These are phyloP conservation scores for Tylopilus sp. DNA, from an alignment of 768 basidiomycete genomes.

Conservation along the genomic window DNA sequence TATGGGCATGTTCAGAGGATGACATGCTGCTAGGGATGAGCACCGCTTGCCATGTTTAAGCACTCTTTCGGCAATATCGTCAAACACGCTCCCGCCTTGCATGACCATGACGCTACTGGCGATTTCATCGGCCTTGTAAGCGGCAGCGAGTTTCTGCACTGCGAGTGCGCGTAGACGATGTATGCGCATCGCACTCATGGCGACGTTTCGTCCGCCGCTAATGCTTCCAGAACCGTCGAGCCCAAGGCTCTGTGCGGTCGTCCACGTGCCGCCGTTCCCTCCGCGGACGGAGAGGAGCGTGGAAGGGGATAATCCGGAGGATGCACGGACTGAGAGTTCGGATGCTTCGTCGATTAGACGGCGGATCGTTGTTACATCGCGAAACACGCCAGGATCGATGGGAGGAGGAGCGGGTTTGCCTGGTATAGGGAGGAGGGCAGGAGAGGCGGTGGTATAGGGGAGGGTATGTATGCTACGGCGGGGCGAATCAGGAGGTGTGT, in stretches of 20 bases:
- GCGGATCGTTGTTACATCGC: slow-evolving; percentile 69
- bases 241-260: slow-evolving; percentile 58
- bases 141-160: slow-evolving; percentile 82
- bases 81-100: slow-evolving; percentile 91
- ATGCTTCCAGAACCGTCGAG: slow-evolving; percentile 54
- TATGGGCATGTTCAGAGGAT: slow-evolving; percentile 24
- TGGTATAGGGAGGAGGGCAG: slow-evolving; percentile 52
- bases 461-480: slow-evolving; percentile 33
- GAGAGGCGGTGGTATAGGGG: slow-evolving; percentile 33
- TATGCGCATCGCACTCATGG: slow-evolving; percentile 83
- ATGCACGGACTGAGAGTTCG: slow-evolving; percentile 82
- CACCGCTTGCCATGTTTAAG: slow-evolving; percentile 58
- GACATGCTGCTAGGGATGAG: background rate
- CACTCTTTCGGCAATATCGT: slow-evolving; percentile 87
- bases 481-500: slow-evolving; percentile 47
- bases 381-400: slow-evolving; percentile 86
- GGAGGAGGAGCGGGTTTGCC: slow-evolving; percentile 78
- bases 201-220: slow-evolving; percentile 64
- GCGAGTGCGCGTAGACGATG: slow-evolving; percentile 78
- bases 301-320: slow-evolving; percentile 76
- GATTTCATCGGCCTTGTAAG: slow-evolving; percentile 86
- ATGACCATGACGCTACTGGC: slow-evolving; percentile 93
- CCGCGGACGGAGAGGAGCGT: slow-evolving; percentile 66
- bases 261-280: slow-evolving; percentile 50
- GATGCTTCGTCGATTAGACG: slow-evolving; percentile 86